phyloP scores from a whole-genome alignment of 2,329 filamentous ascomycete species.

The Aureobasidium zeae region DNA sequence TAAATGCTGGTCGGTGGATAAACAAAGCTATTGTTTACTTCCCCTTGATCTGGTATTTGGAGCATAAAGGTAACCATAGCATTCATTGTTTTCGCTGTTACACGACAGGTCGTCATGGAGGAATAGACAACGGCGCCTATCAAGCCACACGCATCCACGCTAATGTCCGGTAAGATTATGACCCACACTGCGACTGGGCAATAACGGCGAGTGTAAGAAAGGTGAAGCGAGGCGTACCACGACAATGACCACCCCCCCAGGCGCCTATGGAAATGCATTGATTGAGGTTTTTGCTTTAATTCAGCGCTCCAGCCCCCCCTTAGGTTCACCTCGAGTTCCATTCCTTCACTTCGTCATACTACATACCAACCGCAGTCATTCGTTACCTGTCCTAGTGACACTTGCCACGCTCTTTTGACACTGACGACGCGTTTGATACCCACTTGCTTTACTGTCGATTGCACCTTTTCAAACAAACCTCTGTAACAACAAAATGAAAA shows the following conservation, averaged over 20 bases:
- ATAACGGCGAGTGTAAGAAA: slow-evolving; percentile 13
- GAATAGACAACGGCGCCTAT: slow-evolving; percentile 10
- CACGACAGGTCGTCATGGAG: slow-evolving; percentile 6
- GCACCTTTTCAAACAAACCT: slow-evolving; percentile 7
- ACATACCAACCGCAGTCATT: slow-evolving; percentile 17
- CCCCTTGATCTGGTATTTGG: too few species aligned
- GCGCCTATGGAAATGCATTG: slow-evolving; percentile 9
- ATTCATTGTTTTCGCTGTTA: slow-evolving; percentile 6
- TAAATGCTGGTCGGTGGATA: too few species aligned
- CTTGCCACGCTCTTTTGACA: slow-evolving; percentile 8
- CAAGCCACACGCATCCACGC: slow-evolving; percentile 13
- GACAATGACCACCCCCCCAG: slow-evolving; percentile 6
- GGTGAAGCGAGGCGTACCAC: slow-evolving; percentile 8
- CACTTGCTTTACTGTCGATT: slow-evolving; percentile 13
- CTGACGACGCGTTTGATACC: slow-evolving; percentile 15
- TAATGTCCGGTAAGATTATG: slow-evolving; percentile 11
- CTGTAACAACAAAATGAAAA: slow-evolving; percentile 15
- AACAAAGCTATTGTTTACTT: too few species aligned
- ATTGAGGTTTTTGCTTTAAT: slow-evolving; percentile 6
- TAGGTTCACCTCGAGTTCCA: slow-evolving; percentile 6
- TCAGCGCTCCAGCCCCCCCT: slow-evolving; percentile 9
- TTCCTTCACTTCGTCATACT: slow-evolving; percentile 16
- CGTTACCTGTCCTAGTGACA: slow-evolving; percentile 16
- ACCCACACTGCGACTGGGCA: slow-evolving; percentile 12
- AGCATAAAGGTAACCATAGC: too few species aligned